These are phyloP conservation scores for Ophiostoma piceae DNA, from an alignment of 2,329 filamentous ascomycete genomes.

Conservation along the genomic window DNA sequence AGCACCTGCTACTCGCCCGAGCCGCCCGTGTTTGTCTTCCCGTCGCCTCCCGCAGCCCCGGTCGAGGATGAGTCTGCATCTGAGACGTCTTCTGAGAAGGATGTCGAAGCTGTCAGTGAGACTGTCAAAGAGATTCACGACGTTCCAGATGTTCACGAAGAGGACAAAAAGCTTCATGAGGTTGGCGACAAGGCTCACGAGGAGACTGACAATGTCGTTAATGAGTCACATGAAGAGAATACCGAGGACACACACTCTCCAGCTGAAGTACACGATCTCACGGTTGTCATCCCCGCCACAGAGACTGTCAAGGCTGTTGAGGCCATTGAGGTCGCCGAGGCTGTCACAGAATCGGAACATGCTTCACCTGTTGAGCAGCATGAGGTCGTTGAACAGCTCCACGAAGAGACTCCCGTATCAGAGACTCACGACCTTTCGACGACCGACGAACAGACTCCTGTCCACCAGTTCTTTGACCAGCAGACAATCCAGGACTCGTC, in stretches of 20 bases:
- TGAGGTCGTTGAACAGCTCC: not conserved
- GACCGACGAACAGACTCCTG: not conserved
- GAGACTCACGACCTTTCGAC: not conserved
- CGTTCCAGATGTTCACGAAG: not conserved
- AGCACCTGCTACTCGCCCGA: not conserved
- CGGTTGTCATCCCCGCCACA: not conserved
- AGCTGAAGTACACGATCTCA: not conserved
- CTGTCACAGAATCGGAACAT: not conserved
- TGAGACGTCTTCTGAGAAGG: not conserved
- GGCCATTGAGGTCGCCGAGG: not conserved
- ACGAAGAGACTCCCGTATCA: not conserved
- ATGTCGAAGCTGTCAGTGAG: not conserved
- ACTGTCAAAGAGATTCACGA: not conserved
- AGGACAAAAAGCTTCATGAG: no score
- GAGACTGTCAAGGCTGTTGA: not conserved
- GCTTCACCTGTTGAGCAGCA: not conserved
- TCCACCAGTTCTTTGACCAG: not conserved
- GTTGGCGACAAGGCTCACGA: not conserved
- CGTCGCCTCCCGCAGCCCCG: not conserved
- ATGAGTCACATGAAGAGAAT: not conserved
- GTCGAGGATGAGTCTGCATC: not conserved
- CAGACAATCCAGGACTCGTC: not conserved
- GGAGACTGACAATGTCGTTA: not conserved
- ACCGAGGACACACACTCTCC: not conserved
- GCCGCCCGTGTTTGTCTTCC: not conserved